These are phyloP conservation scores for Ganoderma boninense DNA, from an alignment of 1,284 basidiomycete species.

Conservation along the genomic window DNA sequence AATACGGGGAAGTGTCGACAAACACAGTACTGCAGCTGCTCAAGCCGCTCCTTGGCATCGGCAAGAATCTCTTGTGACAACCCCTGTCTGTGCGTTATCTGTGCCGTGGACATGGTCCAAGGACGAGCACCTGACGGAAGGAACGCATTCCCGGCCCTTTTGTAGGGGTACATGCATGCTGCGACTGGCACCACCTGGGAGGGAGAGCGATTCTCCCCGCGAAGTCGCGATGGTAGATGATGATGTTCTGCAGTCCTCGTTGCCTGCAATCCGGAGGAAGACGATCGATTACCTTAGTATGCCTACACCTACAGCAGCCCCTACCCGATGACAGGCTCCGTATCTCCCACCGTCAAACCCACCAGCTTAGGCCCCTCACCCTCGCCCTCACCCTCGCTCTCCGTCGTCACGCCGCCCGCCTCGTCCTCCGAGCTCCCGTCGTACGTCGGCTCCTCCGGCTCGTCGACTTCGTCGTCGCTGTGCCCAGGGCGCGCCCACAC, in stretches of 20 bases:
- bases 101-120: slow-evolving; percentile 15
- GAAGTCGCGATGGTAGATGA: neutral
- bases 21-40: too few relatives aligned
- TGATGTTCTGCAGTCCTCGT: neutral
- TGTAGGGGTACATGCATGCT: neutral
- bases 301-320: neutral
- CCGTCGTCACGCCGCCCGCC: neutral
- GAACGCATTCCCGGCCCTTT: neutral
- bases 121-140: neutral
- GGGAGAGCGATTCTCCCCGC: neutral
- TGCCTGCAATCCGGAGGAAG: neutral
- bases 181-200: neutral
- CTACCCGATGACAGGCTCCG: neutral
- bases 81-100: too few relatives aligned
- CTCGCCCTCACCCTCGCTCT: neutral
- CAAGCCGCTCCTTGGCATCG: too few relatives aligned
- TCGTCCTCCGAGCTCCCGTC: neutral
- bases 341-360: neutral
- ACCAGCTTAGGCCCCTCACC: neutral
- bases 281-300: neutral
- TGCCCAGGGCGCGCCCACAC: neutral
- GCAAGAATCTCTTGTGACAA: too few relatives aligned
- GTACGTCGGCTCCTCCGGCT: too few relatives aligned
- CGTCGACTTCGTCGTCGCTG: neutral
- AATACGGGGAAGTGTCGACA: too few relatives aligned